Percentiles rank a stretch among this genome's conserved stretches.
Conservation (phyloP, 2,329 filamentous ascomycete species). For the Lasiodiplodia hormozganensis region DNA sequence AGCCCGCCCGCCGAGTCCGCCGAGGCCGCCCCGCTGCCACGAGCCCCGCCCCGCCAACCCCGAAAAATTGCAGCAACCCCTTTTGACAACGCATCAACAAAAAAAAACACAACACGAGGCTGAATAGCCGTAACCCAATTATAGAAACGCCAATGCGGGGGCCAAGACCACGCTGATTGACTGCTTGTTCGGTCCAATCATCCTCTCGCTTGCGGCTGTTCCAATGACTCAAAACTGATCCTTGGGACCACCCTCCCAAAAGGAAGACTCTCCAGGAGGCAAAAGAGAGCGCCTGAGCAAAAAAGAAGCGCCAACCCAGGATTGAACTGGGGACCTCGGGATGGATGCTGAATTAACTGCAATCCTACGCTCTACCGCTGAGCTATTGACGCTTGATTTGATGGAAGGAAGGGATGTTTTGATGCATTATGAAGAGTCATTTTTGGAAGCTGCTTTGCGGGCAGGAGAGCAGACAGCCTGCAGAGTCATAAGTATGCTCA, state of each 20-base stretch:
- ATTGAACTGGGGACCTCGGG: not conserved
- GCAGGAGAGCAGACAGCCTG: too few relatives aligned
- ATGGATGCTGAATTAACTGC: not conserved
- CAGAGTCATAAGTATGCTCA: too few relatives aligned
- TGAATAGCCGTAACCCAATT: not conserved
- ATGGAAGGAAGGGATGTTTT: fast-evolving
- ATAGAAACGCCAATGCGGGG: not conserved
- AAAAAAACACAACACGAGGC: not conserved
- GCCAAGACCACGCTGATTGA: not conserved
- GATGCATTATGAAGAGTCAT: not conserved
- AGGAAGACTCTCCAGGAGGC: not conserved
- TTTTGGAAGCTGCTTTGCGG: not conserved
- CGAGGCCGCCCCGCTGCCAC: not conserved
- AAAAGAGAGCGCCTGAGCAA: not conserved
- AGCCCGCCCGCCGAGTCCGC: not conserved
- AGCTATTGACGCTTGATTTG: not conserved
- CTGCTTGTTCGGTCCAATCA: not conserved
- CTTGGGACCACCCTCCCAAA: not conserved
- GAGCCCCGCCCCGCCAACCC: not conserved
- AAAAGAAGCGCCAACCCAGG: not conserved
- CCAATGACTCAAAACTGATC: not conserved
- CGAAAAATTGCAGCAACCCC: not conserved
- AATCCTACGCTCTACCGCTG: constrained; percentile 1
- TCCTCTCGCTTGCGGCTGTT: not conserved
- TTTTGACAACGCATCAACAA: not conserved